Conservation (phyloP, 2,329 filamentous ascomycete species). For the Colletotrichum aenigma region DNA sequence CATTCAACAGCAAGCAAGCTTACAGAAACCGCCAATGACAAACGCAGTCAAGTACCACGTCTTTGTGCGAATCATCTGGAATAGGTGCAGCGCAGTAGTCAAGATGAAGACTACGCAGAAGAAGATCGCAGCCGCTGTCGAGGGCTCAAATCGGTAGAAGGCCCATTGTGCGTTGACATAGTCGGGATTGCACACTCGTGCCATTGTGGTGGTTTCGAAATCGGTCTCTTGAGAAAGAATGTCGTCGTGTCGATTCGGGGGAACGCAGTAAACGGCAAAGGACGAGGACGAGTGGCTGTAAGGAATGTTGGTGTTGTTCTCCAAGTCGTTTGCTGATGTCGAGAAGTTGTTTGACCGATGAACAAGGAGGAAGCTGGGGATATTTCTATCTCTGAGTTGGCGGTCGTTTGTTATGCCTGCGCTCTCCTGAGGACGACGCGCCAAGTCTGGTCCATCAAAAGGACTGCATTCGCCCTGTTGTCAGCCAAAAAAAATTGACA, state of each 20-base stretch:
- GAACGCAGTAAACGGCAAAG: not conserved
- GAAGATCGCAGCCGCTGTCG: conserved; percentile 9
- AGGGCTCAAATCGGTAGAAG: conserved; percentile 18
- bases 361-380: not conserved
- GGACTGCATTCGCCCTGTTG: not conserved
- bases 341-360: not conserved
- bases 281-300: not conserved
- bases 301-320: not conserved
- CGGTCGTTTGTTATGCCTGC: not conserved
- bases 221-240: not conserved
- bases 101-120: conserved; percentile 4
- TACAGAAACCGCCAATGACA: conserved; percentile 13
- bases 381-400: not conserved
- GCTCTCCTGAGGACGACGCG: not conserved
- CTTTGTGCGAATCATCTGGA: conserved; percentile 6
- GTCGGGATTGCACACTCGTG: not conserved
- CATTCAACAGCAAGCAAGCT: not conserved
- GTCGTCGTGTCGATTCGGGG: not conserved
- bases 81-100: conserved; percentile 4
- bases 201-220: not conserved
- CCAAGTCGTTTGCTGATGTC: not conserved
- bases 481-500: not conserved
- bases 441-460: not conserved
- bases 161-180: conserved; percentile 5
- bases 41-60: conserved; percentile 21